Conservation (phyloP, 176 grass and related monocot genomes). For the Secale cereale region DNA sequence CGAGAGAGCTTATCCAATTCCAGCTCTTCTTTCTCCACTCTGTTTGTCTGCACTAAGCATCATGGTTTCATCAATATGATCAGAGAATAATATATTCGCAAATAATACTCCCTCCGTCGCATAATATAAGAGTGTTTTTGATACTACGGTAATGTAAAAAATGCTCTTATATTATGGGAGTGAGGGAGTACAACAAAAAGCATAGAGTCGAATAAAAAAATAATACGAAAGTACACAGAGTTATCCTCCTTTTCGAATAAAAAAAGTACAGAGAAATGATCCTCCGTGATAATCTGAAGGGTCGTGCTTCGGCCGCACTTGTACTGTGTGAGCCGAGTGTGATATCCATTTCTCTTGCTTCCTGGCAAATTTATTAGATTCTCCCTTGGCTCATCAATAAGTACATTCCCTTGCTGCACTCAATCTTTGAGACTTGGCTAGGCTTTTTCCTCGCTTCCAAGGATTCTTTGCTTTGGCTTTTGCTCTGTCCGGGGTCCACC, state of each 20-base stretch:
- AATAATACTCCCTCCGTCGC: too few species aligned
- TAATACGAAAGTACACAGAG: too few species aligned
- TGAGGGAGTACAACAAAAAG: too few species aligned
- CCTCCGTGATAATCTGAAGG: neutral
- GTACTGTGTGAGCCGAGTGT: neutral
- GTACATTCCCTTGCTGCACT: slow-evolving; percentile 18
- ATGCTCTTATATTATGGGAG: too few species aligned
- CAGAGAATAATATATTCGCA: too few species aligned
- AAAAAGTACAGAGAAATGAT: too few species aligned
- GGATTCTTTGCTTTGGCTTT: slow-evolving; percentile 19
- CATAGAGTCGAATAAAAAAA: too few species aligned
- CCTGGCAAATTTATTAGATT: neutral
- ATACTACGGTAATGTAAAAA: too few species aligned
- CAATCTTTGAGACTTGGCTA: neutral
- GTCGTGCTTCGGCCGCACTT: neutral
- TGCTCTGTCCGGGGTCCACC: slow-evolving; percentile 3
- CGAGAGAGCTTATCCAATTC: slow-evolving; percentile 24
- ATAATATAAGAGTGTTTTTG: too few species aligned
- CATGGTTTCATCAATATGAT: too few species aligned
- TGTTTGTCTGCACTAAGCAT: neutral
- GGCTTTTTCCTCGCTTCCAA: slow-evolving; percentile 41
- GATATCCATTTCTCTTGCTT: neutral
- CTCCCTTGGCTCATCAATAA: neutral
- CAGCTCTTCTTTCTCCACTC: neutral
- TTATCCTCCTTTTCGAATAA: too few species aligned